Conservation (phyloP, 1,284 basidiomycete genomes). For the Marasmius oreades region DNA sequence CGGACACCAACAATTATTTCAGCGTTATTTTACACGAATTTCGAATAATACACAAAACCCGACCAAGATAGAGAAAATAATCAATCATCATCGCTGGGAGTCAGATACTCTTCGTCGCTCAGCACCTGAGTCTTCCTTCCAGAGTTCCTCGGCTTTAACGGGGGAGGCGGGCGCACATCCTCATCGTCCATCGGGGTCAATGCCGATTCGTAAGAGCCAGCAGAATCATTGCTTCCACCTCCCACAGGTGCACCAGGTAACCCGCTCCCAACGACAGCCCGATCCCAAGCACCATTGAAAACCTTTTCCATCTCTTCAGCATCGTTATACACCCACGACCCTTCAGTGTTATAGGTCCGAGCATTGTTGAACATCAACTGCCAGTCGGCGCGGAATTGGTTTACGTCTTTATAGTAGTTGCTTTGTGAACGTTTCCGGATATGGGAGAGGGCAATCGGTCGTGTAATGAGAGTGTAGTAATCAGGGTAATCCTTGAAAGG, state of each 20-base stretch:
- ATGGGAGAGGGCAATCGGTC: slow-evolving; percentile 85
- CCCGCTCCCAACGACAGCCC: slow-evolving; percentile 57
- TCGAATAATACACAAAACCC: background rate
- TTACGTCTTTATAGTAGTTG: slow-evolving; percentile 74
- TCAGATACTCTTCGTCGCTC: slow-evolving; percentile 75
- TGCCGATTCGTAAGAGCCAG: slow-evolving; percentile 61
- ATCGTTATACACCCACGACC: slow-evolving; percentile 91
- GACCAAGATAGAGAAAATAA: background rate
- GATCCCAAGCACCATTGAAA: slow-evolving; percentile 65
- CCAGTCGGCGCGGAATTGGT: slow-evolving; percentile 79
- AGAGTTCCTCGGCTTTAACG: slow-evolving; percentile 45
- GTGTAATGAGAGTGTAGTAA: slow-evolving; percentile 77
- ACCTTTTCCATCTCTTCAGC: slow-evolving; percentile 90
- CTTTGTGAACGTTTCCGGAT: slow-evolving; percentile 82
- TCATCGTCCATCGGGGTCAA: slow-evolving; percentile 77
- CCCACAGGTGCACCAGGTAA: slow-evolving; percentile 64
- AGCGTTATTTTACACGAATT: background rate
- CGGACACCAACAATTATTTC: background rate
- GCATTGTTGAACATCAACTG: slow-evolving; percentile 92
- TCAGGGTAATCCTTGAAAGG: slow-evolving; percentile 79
- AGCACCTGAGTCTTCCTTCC: slow-evolving; percentile 61
- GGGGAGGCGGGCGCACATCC: slow-evolving; percentile 48
- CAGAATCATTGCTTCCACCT: slow-evolving; percentile 31
- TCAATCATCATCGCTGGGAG: slow-evolving; percentile 58
- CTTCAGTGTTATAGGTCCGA: slow-evolving; percentile 85